phyloP scores from a whole-genome alignment of 768 basidiomycete species.

The Pulveroboletus ravenelii region DNA sequence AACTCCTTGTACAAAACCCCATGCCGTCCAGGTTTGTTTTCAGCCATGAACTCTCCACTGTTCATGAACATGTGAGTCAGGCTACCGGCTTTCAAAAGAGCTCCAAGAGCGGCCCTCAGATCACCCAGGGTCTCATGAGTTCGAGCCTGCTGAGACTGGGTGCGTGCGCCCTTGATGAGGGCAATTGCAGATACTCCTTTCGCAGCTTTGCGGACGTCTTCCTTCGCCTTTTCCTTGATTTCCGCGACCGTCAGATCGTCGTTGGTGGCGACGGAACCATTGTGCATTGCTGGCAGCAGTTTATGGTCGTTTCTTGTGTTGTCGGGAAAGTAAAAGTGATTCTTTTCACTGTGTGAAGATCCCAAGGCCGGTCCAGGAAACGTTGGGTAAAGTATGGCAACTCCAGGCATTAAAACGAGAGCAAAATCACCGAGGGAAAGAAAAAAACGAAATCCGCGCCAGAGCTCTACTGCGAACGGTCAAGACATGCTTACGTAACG shows the following conservation, averaged over 20 bases:
- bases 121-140: constrained; percentile 54
- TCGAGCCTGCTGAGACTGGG: constrained; percentile 50
- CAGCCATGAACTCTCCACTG: constrained; percentile 50
- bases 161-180: constrained; percentile 60
- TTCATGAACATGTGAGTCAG: constrained; percentile 57
- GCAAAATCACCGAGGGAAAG: not conserved
- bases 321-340: constrained; percentile 10
- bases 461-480: constrained; percentile 7
- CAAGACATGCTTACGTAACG: constrained; percentile 23
- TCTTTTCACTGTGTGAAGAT: constrained; percentile 26
- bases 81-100: constrained; percentile 57
- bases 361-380: constrained; percentile 27
- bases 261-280: constrained; percentile 28
- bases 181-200: constrained; percentile 55
- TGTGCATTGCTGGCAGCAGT: constrained; percentile 34
- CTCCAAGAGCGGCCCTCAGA: constrained; percentile 54
- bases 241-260: constrained; percentile 39
- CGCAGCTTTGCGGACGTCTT: constrained; percentile 45
- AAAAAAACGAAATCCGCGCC: not conserved
- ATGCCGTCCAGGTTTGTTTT: constrained; percentile 45
- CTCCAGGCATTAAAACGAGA: constrained; percentile 38
- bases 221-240: constrained; percentile 45
- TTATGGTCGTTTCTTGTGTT: constrained; percentile 14
- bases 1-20: constrained; percentile 61
- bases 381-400: constrained; percentile 39